Base-by-base conservation (phyloP, 306 rosid species). In the Cucumis cinereus region DNA sequence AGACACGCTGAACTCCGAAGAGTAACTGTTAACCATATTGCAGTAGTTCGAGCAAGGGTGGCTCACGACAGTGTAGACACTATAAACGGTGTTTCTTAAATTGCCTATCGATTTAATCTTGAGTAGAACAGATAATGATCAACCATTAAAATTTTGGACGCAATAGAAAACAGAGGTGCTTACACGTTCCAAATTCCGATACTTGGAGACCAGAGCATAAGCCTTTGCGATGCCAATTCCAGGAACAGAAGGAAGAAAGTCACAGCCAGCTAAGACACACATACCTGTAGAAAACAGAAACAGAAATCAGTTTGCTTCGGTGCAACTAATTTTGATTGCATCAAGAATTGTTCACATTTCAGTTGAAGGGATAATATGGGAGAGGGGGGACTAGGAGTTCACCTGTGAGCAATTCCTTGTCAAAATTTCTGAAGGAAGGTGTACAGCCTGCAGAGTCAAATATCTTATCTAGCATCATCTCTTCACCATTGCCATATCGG, bases 211-310 rank as follows among this genome's bases (percentile, higher is more conserved):
- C 72, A 91, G 79, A 78, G 90, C 94, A 81, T 91, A 87, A 79
- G 98, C 93, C 80, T 88, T 88, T 52, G 52, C 90, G 70, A 93
- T 92, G 69, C 98, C 98, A 63, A 91, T 93, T 84, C 98, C 97
- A 66, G 92, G 97, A 82, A 93, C 92, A 78, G 98, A 93, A 63
- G 97, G 85, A 83, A 91, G 98, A 87, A 93, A 91, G 80, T 93
- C 98, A 81, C 98, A 91, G 79, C 98, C 98, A 57, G 98, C 98
- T 74, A 93, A 81, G 62, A 91, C 92, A 79, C 97, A 91, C 98
- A 93, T 91, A 58, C 98, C 97, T 93, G 90, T 6, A 24, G 45
- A 36, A 3, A 80, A 80, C 26, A 17, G 23, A 20, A 47, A 30
- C 45, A 36, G n/a, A 36, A 63, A 5, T 41, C 73, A 67, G 53